phyloP scores from a whole-genome alignment of 163 green algal species.

The Chlorella variabilis region DNA sequence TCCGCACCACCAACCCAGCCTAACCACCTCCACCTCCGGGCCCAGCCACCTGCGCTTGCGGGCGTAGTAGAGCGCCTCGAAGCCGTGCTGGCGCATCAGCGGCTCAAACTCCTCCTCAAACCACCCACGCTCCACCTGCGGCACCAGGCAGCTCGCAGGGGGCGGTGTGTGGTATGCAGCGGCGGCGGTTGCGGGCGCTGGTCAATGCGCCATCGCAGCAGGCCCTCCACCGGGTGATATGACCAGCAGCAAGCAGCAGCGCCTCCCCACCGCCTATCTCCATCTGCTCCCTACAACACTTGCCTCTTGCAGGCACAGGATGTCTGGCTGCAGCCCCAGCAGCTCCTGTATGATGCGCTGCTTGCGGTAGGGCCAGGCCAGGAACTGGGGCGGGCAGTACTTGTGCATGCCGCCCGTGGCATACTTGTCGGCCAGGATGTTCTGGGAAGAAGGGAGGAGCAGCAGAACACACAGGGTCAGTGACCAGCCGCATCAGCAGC shows the following conservation, averaged over 20 bases:
- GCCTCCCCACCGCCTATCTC: too few relatives aligned
- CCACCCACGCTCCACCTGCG: slow-evolving; percentile 60
- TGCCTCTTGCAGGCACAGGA: slow-evolving; percentile 60
- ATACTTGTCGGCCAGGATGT: slow-evolving; percentile 94
- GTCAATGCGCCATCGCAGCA: too few relatives aligned
- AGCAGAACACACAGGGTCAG: too few relatives aligned
- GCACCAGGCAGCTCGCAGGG: too few relatives aligned
- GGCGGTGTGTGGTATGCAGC: too few relatives aligned
- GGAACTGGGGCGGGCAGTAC: slow-evolving; percentile 72
- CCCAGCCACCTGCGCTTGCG: slow-evolving; percentile 2
- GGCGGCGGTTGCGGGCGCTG: too few relatives aligned
- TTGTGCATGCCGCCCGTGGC: slow-evolving; percentile 69
- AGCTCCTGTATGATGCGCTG: slow-evolving; percentile 84
- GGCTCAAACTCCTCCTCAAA: slow-evolving; percentile 50
- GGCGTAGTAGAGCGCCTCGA: slow-evolving; percentile 38
- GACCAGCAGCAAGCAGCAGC: background rate
- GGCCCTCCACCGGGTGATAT: background rate
- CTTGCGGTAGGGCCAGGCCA: slow-evolving; percentile 76
- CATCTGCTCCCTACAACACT: background rate
- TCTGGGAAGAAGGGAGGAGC: too few relatives aligned
- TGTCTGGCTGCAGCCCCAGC: slow-evolving; percentile 69
- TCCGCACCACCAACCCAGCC: too few relatives aligned
- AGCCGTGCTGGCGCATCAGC: slow-evolving; percentile 33
- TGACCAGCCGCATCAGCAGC: background rate
- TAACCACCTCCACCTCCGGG: too few relatives aligned